Percentiles rank a stretch among this genome's conserved stretches.
Conservation (phyloP, 805 yeast genomes). For the Nakazawaea siamensis region DNA sequence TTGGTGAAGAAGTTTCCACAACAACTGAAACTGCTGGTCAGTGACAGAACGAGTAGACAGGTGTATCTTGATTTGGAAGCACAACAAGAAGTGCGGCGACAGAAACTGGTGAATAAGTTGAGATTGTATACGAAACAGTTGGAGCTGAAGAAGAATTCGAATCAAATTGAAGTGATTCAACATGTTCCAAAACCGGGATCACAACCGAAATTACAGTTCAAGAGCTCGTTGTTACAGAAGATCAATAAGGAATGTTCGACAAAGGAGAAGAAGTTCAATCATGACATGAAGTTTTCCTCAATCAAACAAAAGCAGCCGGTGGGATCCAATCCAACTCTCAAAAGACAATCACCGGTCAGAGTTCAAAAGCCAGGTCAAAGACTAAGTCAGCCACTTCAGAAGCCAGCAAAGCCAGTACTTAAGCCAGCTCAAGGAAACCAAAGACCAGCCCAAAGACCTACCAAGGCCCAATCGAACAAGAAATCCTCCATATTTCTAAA, state of each 20-base stretch:
- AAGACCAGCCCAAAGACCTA: neutral
- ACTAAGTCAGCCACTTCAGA: no score
- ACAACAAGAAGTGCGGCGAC: slow-evolving; percentile 35
- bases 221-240: slow-evolving; percentile 21
- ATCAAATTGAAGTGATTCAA: slow-evolving; percentile 27
- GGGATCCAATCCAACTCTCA: no score
- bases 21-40: slow-evolving; percentile 19
- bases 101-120: slow-evolving; percentile 35
- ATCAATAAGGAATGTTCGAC: slow-evolving; percentile 21
- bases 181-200: slow-evolving; percentile 15
- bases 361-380: no score
- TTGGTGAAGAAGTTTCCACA: slow-evolving; percentile 39
- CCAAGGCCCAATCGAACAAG: neutral
- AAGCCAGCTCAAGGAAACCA: no score
- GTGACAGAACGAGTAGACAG: slow-evolving; percentile 17
- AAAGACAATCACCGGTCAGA: no score
- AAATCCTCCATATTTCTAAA: slow-evolving; percentile 3
- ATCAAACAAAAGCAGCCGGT: no score
- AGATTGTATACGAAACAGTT: slow-evolving; percentile 32
- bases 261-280: slow-evolving; percentile 16
- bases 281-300: slow-evolving; percentile 8
- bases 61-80: slow-evolving; percentile 29
- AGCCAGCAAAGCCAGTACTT: no score
- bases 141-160: slow-evolving; percentile 30
- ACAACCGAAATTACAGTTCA: slow-evolving; percentile 13